Conservation (phyloP, 495 filamentous ascomycete genomes). For the Neurospora sp. region DNA sequence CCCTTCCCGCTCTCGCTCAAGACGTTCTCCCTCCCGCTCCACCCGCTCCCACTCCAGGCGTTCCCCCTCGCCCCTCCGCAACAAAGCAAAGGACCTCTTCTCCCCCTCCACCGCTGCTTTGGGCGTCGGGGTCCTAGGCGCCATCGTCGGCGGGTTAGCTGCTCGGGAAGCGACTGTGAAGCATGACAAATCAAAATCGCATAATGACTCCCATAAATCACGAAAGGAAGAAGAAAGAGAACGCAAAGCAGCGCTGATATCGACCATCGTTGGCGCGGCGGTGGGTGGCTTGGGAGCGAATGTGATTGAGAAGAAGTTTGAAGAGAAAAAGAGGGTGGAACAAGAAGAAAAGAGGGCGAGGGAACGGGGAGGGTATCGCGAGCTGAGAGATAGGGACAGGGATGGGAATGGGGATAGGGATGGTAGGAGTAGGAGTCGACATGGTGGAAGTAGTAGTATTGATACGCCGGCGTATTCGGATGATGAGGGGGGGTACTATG, state of each 20-base stretch:
- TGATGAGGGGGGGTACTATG: not conserved
- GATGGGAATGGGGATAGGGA: not conserved
- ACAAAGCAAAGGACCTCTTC: slow-evolving; percentile 13
- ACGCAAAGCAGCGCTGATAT: slow-evolving; percentile 16
- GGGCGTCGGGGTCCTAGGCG: slow-evolving; percentile 33
- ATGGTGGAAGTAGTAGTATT: not conserved
- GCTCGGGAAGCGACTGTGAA: slow-evolving; percentile 30
- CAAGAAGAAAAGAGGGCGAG: slow-evolving; percentile 16
- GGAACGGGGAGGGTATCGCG: slow-evolving; percentile 14
- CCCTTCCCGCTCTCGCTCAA: not conserved
- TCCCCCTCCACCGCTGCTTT: slow-evolving; percentile 29
- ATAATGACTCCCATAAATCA: too few species aligned
- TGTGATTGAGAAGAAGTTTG: slow-evolving; percentile 33
- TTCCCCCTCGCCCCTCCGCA: not conserved
- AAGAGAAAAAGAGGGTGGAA: slow-evolving; percentile 18
- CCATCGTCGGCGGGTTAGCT: slow-evolving; percentile 34
- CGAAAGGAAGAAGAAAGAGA: slow-evolving; percentile 1
- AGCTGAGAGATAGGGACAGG: not conserved
- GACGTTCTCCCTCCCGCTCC: not conserved
- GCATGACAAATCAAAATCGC: too few species aligned
- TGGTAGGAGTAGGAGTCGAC: not conserved
- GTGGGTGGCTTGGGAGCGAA: slow-evolving; percentile 38
- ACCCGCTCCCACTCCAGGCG: not conserved
- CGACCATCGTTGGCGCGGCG: slow-evolving; percentile 34
- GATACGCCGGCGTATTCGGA: not conserved